A percentile compares a stretch with the other conserved stretches of the same genome.
Evolutionary conservation across 1,139 yeast genomes (phyloP).

Genomic region (Zygoascus meyerae): DNA sequence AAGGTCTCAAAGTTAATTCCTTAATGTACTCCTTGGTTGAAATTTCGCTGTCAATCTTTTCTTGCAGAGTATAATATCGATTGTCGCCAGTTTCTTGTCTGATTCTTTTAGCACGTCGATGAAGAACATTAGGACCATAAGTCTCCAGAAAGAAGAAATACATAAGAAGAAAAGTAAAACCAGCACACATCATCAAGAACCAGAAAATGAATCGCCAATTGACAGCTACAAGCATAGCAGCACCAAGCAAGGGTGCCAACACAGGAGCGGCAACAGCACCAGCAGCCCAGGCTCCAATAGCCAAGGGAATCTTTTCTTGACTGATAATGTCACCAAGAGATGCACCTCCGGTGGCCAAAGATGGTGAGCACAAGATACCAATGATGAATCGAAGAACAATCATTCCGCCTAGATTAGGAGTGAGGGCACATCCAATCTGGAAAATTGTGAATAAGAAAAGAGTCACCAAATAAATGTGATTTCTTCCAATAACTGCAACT

Average conservation of each 20-base stretch:
- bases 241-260: conserved; percentile 64
- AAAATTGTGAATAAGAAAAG: conserved; percentile 50
- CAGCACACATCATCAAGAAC: conserved; percentile 42
- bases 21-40: conserved; percentile 23
- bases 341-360: conserved; percentile 81
- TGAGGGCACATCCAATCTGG: conserved; percentile 43
- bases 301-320: conserved; percentile 24
- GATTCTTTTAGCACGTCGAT: conserved; percentile 44
- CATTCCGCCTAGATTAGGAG: conserved; percentile 41
- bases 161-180: conserved; percentile 35
- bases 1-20: conserved; percentile 46
- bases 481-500: conserved; percentile 47
- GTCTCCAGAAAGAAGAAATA: conserved; percentile 47
- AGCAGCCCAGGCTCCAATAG: conserved; percentile 45
- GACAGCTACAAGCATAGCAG: conserved; percentile 37
- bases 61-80: conserved; percentile 33
- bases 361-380: conserved; percentile 77
- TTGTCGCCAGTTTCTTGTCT: conserved; percentile 44
- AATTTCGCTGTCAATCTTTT: conserved; percentile 14
- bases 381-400: conserved; percentile 69
- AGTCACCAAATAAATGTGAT: conserved; percentile 45
- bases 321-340: conserved; percentile 55
- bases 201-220: conserved; percentile 39
- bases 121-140: conserved; percentile 40
- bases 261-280: conserved; percentile 57